Evolutionary conservation across 805 yeast species (phyloP).

Genomic region (Spencermartinsiella europaea): DNA sequence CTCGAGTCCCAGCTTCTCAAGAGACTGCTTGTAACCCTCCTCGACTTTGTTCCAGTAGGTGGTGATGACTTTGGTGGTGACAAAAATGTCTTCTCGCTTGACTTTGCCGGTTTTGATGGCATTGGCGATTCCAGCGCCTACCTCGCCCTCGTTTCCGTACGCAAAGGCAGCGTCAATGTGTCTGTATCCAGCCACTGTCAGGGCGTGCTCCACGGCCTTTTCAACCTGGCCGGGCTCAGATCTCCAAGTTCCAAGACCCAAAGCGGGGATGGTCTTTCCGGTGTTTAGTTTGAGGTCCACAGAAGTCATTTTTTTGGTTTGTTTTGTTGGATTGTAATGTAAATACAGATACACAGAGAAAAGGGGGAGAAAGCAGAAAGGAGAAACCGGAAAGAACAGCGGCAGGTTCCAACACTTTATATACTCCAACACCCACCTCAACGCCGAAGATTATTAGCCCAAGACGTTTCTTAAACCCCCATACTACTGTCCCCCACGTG

Average conservation of each 20-base stretch:
- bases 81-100: slow-evolving; percentile 58
- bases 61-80: slow-evolving; percentile 60
- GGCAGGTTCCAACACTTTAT: neutral
- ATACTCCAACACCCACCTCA: neutral
- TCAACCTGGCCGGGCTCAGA: slow-evolving; percentile 48
- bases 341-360: neutral
- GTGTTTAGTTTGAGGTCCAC: slow-evolving; percentile 38
- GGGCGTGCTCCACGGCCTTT: slow-evolving; percentile 54
- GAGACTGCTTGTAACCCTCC: slow-evolving; percentile 51
- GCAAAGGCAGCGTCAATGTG: slow-evolving; percentile 76
- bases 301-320: slow-evolving; percentile 16
- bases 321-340: neutral
- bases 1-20: slow-evolving; percentile 59
- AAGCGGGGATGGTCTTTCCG: slow-evolving; percentile 57
- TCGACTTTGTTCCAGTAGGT: slow-evolving; percentile 38
- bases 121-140: slow-evolving; percentile 45
- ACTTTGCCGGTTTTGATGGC: slow-evolving; percentile 53
- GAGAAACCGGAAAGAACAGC: neutral
- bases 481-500: neutral
- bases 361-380: neutral
- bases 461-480: too few relatives aligned
- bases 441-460: too few relatives aligned
- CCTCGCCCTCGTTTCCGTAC: slow-evolving; percentile 61
- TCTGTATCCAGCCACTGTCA: slow-evolving; percentile 53
- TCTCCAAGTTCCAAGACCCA: slow-evolving; percentile 78